Conservation (phyloP, 805 yeast genomes). For the Candida verbasci region DNA sequence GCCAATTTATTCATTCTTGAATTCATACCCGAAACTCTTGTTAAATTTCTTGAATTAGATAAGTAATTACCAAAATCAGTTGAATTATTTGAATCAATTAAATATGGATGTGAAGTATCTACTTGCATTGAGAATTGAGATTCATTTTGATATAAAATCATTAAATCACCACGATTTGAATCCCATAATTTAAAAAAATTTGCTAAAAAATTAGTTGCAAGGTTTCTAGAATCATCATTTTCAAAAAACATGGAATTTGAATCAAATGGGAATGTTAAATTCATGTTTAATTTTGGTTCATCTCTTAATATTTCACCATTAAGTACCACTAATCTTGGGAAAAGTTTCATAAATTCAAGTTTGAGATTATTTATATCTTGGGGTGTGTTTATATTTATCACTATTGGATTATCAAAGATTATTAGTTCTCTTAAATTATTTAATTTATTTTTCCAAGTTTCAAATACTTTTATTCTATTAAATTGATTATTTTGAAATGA, state of each 20-base stretch:
- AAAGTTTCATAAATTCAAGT: slow-evolving; percentile 59
- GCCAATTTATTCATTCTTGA: slow-evolving; percentile 56
- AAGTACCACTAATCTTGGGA: slow-evolving; percentile 76
- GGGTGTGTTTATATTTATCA: slow-evolving; percentile 17
- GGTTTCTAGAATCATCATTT: slow-evolving; percentile 60
- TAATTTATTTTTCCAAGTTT: slow-evolving; percentile 74
- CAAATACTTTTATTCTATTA: slow-evolving; percentile 53
- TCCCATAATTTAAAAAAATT: slow-evolving; percentile 84
- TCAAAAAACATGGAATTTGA: slow-evolving; percentile 77
- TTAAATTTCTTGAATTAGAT: slow-evolving; percentile 71
- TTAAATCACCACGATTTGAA: slow-evolving; percentile 60
- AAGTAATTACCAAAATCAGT: slow-evolving; percentile 61
- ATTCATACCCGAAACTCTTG: slow-evolving; percentile 53
- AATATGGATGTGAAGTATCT: slow-evolving; percentile 65
- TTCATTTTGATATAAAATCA: slow-evolving; percentile 71
- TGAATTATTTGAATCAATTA: slow-evolving; percentile 11
- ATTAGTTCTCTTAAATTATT: slow-evolving; percentile 69
- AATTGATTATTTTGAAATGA: slow-evolving; percentile 77
- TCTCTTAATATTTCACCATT: slow-evolving; percentile 79
- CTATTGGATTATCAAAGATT: slow-evolving; percentile 73
- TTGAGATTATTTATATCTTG: slow-evolving; percentile 40
- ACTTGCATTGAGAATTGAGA: slow-evolving; percentile 82
- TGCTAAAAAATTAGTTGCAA: slow-evolving; percentile 73
- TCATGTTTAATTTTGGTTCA: slow-evolving; percentile 51
- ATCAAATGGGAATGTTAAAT: slow-evolving; percentile 53